A percentile compares a stretch with the other conserved stretches of the same genome.
These are phyloP conservation scores for Nigrospora oryzae DNA, from an alignment of 2,329 filamentous ascomycete genomes.

Conservation along the genomic window DNA sequence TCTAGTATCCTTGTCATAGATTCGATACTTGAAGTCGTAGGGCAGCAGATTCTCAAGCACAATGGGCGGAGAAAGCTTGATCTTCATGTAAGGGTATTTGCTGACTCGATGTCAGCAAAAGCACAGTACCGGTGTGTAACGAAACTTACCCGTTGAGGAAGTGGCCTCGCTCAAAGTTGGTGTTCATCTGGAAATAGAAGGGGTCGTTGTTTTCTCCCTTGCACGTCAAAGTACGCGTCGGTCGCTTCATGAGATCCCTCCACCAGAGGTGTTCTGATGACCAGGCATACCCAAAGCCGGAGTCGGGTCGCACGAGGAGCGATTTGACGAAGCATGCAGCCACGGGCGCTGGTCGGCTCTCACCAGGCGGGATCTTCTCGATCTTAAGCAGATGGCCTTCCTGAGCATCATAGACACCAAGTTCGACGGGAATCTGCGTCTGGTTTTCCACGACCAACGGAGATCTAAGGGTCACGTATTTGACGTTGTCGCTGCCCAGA, in stretches of 20 bases:
- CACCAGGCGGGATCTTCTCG: conserved; percentile 91
- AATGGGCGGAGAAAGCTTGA: conserved; percentile 85
- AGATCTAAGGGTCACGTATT: conserved; percentile 92
- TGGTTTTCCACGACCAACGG: conserved; percentile 90
- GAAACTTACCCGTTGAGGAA: conserved; percentile 61
- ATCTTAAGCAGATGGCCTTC: conserved; percentile 92
- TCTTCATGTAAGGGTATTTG: conserved; percentile 87
- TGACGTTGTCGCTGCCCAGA: conserved; percentile 90
- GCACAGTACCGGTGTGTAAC: no score
- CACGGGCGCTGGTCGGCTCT: conserved; percentile 81
- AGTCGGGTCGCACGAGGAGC: conserved; percentile 80
- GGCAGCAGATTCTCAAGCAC: conserved; percentile 91
- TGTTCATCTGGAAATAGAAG: conserved; percentile 95
- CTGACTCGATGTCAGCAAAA: conserved; percentile 32
- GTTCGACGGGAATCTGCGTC: conserved; percentile 89
- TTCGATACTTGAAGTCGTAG: conserved; percentile 98
- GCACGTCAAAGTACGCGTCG: conserved; percentile 82
- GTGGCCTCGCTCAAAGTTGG: conserved; percentile 74
- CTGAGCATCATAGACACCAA: conserved; percentile 81
- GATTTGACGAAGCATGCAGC: conserved; percentile 88
- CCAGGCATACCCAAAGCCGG: conserved; percentile 95
- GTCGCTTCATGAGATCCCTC: conserved; percentile 79
- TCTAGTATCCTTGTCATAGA: conserved; percentile 97
- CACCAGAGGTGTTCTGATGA: conserved; percentile 85
- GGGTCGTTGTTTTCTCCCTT: conserved; percentile 79